A percentile compares a stretch with the other conserved stretches of the same genome.
These are phyloP conservation scores for Lactarius trivialis DNA, from an alignment of 768 basidiomycete genomes.

Conservation along the genomic window DNA sequence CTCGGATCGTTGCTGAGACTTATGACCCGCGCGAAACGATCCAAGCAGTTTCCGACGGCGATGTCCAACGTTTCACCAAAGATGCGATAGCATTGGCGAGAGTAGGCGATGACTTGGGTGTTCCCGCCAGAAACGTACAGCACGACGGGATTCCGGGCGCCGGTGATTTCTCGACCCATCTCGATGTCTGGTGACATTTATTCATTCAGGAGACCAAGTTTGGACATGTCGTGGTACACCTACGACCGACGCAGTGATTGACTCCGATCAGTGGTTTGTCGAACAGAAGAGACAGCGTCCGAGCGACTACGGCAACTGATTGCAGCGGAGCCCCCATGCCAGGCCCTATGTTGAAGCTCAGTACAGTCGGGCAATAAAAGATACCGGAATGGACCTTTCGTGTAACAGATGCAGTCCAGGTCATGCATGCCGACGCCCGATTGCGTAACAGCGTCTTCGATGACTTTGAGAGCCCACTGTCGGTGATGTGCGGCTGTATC, in stretches of 20 bases:
- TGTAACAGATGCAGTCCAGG: constrained; percentile 93
- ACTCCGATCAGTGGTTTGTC: constrained; percentile 91
- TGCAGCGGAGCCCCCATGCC: constrained; percentile 98
- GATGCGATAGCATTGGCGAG: constrained; percentile 93
- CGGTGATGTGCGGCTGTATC: constrained; percentile 96
- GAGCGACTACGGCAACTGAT: constrained; percentile 88
- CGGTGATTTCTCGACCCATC: constrained; percentile 94
- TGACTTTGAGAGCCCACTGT: constrained; percentile 81
- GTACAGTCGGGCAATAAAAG: background rate
- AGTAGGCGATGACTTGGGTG: constrained; percentile 98
- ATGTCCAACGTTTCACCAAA: constrained; percentile 99
- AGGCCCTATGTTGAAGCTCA: constrained; percentile 54
- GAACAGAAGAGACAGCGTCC: constrained; percentile 83
- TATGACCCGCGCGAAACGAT: constrained; percentile 93
- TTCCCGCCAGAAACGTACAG: constrained; percentile 98
- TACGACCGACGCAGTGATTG: constrained; percentile 99
- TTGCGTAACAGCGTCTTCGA: constrained; percentile 64
- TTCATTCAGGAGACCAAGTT: background rate
- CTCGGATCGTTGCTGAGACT: constrained; percentile 92
- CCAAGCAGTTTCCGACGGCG: constrained; percentile 97
- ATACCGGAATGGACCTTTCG: constrained; percentile 60
- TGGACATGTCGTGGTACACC: constrained; percentile 28
- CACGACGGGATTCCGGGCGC: constrained; percentile 91
- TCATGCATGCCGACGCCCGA: constrained; percentile 68
- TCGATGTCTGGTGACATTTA: constrained; percentile 71